Conservation (phyloP, 306 rosid genomes). For the Corylus heterophylla region DNA sequence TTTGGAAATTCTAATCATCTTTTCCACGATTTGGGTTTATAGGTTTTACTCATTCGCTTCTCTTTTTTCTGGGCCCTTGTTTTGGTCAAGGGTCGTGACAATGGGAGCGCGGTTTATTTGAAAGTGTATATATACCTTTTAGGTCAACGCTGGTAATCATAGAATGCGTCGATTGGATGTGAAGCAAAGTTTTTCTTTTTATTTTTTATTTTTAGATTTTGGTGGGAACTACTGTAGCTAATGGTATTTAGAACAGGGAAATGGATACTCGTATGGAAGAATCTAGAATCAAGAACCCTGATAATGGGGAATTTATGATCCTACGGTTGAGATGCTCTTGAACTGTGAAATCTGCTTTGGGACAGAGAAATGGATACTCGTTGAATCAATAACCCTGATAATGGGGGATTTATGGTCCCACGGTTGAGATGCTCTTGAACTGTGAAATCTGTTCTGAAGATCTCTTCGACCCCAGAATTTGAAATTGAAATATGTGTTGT, state of each 20-base stretch:
- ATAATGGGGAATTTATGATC: neutral
- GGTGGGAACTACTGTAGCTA: neutral
- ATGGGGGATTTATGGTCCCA: neutral
- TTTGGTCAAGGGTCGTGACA: constrained; percentile 1
- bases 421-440: constrained; percentile 10
- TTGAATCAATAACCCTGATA: neutral
- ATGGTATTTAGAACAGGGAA: neutral
- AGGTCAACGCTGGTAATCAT: constrained; percentile 4
- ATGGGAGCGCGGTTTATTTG: neutral
- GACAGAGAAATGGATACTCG: neutral
- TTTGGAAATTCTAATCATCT: neutral
- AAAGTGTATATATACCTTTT: neutral
- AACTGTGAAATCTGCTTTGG: too few relatives aligned
- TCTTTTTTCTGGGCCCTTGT: neutral
- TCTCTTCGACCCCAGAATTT: neutral
- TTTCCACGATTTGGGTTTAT: neutral
- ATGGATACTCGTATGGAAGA: neutral
- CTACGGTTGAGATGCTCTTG: neutral
- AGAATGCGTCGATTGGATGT: constrained; percentile 1
- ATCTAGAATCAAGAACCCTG: neutral
- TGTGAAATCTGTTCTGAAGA: constrained; percentile 5
- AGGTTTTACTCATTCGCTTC: neutral
- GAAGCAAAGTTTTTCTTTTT: constrained; percentile 2
- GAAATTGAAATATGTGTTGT: neutral
- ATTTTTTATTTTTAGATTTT: neutral